Percentiles rank a stretch among this genome's conserved stretches.
These are phyloP conservation scores for Drechslerella dactyloides DNA, from an alignment of 2,329 filamentous ascomycete species.

Conservation along the genomic window DNA sequence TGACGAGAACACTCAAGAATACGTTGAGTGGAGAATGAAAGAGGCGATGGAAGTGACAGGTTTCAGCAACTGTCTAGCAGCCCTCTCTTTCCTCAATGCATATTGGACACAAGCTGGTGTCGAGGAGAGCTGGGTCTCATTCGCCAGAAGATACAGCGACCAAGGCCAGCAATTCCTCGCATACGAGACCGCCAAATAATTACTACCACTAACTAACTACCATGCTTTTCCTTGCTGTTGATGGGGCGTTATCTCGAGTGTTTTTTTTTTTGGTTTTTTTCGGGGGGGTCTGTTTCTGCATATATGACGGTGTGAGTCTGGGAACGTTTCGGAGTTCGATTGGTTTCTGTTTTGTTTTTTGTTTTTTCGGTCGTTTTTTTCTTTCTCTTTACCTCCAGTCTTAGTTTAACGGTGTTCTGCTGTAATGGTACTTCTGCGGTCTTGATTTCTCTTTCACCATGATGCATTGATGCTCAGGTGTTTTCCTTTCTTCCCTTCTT, in stretches of 20 bases:
- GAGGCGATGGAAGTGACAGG: conserved; percentile 47
- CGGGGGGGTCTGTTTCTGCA: conserved; percentile 13
- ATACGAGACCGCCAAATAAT: conserved; percentile 11
- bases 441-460: background rate
- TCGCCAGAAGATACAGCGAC: conserved; percentile 41
- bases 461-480: conserved; percentile 40
- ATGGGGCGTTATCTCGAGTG: conserved; percentile 4
- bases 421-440: conserved; percentile 14
- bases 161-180: conserved; percentile 43
- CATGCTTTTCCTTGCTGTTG: conserved; percentile 5
- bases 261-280: conserved; percentile 14
- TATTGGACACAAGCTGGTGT: conserved; percentile 42
- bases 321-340: conserved; percentile 34
- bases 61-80: conserved; percentile 45
- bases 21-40: conserved; percentile 48
- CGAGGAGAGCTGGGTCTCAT: conserved; percentile 48
- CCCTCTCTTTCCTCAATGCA: conserved; percentile 38
- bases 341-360: background rate
- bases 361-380: background rate
- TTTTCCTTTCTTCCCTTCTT: conserved; percentile 3
- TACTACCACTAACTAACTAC: background rate
- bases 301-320: conserved; percentile 34
- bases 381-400: background rate
- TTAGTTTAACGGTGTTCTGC: background rate
- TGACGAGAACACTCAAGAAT: conserved; percentile 43